Conservation (phyloP, 176 grass and related monocot species). For the Oropetium thomaeum region DNA sequence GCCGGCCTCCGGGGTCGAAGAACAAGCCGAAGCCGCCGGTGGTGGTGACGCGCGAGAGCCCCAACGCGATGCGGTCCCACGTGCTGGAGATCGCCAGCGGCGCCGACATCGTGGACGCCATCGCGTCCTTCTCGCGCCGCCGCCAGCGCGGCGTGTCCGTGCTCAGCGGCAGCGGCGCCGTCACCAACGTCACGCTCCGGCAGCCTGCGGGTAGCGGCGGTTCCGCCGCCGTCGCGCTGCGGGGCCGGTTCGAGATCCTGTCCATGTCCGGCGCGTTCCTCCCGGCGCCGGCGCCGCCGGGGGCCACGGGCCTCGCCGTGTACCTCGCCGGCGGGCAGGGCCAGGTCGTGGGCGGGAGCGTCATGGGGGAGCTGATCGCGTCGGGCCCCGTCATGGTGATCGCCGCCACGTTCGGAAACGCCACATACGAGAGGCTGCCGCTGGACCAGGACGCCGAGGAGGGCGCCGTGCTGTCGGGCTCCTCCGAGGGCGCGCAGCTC, state of each 20-base stretch:
- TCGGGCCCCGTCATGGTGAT: slow-evolving; percentile 93
- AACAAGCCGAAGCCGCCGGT: slow-evolving; percentile 93
- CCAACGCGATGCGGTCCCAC: slow-evolving; percentile 86
- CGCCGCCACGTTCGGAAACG: slow-evolving; percentile 86
- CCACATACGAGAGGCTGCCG: slow-evolving; percentile 82
- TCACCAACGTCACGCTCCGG: slow-evolving; percentile 75
- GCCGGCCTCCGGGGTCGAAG: slow-evolving; percentile 82
- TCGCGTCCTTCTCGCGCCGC: slow-evolving; percentile 66
- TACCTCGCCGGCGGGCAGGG: slow-evolving; percentile 83
- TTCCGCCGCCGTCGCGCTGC: slow-evolving; percentile 47
- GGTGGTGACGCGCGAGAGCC: slow-evolving; percentile 76
- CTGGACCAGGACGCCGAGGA: slow-evolving; percentile 57
- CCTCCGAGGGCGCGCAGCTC: slow-evolving; percentile 44
- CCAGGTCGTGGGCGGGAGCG: slow-evolving; percentile 80
- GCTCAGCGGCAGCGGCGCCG: slow-evolving; percentile 75
- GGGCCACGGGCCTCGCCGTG: slow-evolving; percentile 68
- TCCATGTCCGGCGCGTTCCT: slow-evolving; percentile 88
- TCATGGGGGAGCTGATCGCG: slow-evolving; percentile 77
- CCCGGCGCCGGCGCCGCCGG: slow-evolving; percentile 58
- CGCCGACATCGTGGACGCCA: slow-evolving; percentile 80
- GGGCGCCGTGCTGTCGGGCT: slow-evolving; percentile 42
- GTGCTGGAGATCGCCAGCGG: slow-evolving; percentile 91
- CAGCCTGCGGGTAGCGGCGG: slow-evolving; percentile 47
- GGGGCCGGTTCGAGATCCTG: slow-evolving; percentile 73
- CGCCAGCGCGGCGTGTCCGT: slow-evolving; percentile 80